phyloP scores from a whole-genome alignment of 495 filamentous ascomycete genomes.

The Aspergillus indologenus region DNA sequence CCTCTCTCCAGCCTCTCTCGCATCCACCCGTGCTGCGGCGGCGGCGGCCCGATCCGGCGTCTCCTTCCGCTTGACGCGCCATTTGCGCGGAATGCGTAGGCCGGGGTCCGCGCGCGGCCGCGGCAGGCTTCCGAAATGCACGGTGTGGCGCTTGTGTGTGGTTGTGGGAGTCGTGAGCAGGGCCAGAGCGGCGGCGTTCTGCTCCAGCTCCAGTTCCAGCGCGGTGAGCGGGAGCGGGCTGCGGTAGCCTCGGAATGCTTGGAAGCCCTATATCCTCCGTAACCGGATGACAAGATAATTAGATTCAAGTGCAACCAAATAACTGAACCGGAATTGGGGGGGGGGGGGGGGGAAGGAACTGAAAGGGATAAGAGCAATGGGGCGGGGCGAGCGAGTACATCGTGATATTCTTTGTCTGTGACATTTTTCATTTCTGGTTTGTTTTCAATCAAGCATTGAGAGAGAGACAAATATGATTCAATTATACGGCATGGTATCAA shows the following conservation, averaged over 20 bases:
- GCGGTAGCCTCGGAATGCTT: slow-evolving; percentile 30
- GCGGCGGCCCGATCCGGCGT: background rate
- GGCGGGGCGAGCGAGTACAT: too few relatives aligned
- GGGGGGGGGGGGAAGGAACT: too few relatives aligned
- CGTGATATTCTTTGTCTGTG: too few relatives aligned
- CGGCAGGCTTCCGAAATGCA: slow-evolving; percentile 11
- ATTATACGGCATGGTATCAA: slow-evolving; percentile 40
- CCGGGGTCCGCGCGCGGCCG: background rate
- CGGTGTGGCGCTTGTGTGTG: background rate
- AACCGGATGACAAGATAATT: slow-evolving; percentile 40
- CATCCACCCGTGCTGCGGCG: background rate
- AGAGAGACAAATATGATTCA: slow-evolving; percentile 32
- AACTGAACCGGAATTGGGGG: too few relatives aligned
- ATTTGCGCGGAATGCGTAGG: background rate
- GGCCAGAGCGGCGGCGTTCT: slow-evolving; percentile 15
- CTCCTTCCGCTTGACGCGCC: slow-evolving; percentile 9
- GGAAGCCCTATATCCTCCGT: slow-evolving; percentile 44
- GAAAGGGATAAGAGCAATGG: too few relatives aligned
- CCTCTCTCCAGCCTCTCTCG: background rate
- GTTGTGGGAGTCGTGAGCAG: slow-evolving; percentile 6
- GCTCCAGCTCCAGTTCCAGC: too few relatives aligned
- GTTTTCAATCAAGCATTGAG: too few relatives aligned
- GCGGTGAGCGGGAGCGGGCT: slow-evolving; percentile 19
- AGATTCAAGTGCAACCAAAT: too few relatives aligned
- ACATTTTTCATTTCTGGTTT: too few relatives aligned